Conservation (phyloP, 1,284 basidiomycete species). For the Spongiforma sp. region DNA sequence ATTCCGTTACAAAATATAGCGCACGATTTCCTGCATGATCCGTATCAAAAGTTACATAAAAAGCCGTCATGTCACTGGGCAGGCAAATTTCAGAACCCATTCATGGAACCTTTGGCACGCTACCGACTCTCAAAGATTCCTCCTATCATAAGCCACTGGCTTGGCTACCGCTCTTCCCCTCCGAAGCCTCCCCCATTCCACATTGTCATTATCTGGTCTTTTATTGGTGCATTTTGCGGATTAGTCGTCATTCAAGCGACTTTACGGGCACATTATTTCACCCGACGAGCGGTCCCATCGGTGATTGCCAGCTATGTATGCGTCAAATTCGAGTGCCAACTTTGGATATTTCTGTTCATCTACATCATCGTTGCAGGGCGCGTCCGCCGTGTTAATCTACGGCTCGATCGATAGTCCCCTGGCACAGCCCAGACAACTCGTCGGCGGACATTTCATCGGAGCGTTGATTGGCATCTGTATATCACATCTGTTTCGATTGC, state of each 20-base stretch:
- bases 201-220: constrained; percentile 37
- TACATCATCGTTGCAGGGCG: constrained; percentile 48
- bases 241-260: constrained; percentile 61
- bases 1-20: too few relatives aligned
- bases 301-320: constrained; percentile 31
- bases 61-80: neutral
- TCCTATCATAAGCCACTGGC: constrained; percentile 16
- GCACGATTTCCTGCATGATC: too few relatives aligned
- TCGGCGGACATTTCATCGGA: constrained; percentile 42
- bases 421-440: constrained; percentile 62
- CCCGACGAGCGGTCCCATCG: constrained; percentile 50
- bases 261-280: constrained; percentile 56
- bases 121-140: constrained; percentile 4
- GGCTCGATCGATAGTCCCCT: constrained; percentile 63
- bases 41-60: too few relatives aligned
- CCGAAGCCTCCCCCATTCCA: constrained; percentile 9
- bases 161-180: constrained; percentile 17
- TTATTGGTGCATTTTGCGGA: constrained; percentile 60
- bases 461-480: constrained; percentile 50
- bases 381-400: constrained; percentile 63
- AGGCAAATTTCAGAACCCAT: neutral
- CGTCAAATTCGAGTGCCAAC: neutral
- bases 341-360: neutral
- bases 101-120: neutral
- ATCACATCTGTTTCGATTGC: constrained; percentile 58